Base-by-base conservation (phyloP, 345 rosid genomes). In the Excoecaria cochinchinensis region DNA sequence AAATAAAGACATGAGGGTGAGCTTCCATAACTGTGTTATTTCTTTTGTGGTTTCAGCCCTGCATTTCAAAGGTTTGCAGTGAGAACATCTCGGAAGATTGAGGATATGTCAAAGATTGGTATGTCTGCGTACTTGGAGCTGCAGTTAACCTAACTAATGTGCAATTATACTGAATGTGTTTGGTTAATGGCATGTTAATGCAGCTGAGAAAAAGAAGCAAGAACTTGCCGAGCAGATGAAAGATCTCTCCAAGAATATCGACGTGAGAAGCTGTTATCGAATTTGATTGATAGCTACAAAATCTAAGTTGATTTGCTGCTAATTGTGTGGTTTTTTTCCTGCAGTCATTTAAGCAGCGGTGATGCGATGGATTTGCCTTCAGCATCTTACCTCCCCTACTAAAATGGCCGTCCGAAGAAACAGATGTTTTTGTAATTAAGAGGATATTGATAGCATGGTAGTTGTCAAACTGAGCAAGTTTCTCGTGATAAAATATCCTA, bases 51-150 rank as follows among this genome's bases (percentile, higher is more conserved):
- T 73, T 67, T 24, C 83, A 92, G 97, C 78, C 95, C 80, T 77
- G 80, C 95, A 63, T 92, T 92, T 76, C 97, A 92, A 85, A 88
- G 97, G 77, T 92, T 92, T 87, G 95, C 97, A 24, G 97, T 92
- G 72, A 89, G 92, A 82, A 90, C 95, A 4, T 92, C 96, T 8
- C 86, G 78, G 83, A 86, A 52, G 81, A 86, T 92, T 11, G 96
- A 90, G 69, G 88, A 90, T 69, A 59, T 90, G 42, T 92, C 97
- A 4, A 80, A 55, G 63, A 69, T 84, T 24, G 92, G 94, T 90
- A 63, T 21, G 82, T 58, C 22, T 31, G 9, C 72, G 69, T 46
- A 14, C 48, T 19, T 70, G 46, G 67, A 62, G 42, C 5, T 62
- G 42, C 64, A 42, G 12, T 36, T 12, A 9, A 42, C 15, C 5